These are phyloP conservation scores for Talaromyces borbonicus DNA, from an alignment of 495 filamentous ascomycete species.

Conservation along the genomic window DNA sequence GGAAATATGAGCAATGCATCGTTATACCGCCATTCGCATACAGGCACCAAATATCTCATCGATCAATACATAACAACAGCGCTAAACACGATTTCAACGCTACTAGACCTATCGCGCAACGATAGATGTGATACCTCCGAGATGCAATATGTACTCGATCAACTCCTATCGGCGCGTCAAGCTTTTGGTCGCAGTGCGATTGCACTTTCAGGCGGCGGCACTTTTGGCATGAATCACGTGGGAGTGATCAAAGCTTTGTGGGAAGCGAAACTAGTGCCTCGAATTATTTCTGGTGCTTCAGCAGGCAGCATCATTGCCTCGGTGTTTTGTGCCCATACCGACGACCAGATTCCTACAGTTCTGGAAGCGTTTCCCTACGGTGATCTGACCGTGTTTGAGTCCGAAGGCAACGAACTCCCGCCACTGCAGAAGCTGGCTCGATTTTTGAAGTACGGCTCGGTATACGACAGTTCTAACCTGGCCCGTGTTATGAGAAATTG, in stretches of 20 bases:
- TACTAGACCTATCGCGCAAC: constrained; percentile 55
- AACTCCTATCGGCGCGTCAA: constrained; percentile 67
- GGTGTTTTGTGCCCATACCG: constrained; percentile 73
- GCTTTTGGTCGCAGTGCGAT: constrained; percentile 84
- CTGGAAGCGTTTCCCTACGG: constrained; percentile 68
- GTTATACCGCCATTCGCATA: constrained; percentile 76
- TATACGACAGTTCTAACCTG: constrained; percentile 75
- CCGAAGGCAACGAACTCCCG: constrained; percentile 56
- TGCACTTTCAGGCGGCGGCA: constrained; percentile 81
- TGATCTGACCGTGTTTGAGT: constrained; percentile 75
- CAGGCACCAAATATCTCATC: constrained; percentile 78
- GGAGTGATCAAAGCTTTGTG: constrained; percentile 85
- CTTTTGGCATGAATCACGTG: constrained; percentile 93
- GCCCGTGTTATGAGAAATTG: constrained; percentile 68
- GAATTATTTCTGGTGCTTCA: constrained; percentile 88
- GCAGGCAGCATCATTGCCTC: constrained; percentile 90
- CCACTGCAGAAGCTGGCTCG: constrained; percentile 59
- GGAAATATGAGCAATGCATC: constrained; percentile 78
- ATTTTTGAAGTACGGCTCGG: constrained; percentile 69
- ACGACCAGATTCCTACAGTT: constrained; percentile 71
- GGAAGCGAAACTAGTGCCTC: constrained; percentile 64
- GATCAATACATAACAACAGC: constrained; percentile 79
- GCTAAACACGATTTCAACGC: constrained; percentile 55
- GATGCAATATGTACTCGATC: constrained; percentile 58
- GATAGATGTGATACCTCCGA: constrained; percentile 45